Evolutionary conservation across 768 basidiomycete genomes (phyloP), one percentile per base, ranked within the genome.

Genomic region (Kwoniella newhampshirensis): DNA sequence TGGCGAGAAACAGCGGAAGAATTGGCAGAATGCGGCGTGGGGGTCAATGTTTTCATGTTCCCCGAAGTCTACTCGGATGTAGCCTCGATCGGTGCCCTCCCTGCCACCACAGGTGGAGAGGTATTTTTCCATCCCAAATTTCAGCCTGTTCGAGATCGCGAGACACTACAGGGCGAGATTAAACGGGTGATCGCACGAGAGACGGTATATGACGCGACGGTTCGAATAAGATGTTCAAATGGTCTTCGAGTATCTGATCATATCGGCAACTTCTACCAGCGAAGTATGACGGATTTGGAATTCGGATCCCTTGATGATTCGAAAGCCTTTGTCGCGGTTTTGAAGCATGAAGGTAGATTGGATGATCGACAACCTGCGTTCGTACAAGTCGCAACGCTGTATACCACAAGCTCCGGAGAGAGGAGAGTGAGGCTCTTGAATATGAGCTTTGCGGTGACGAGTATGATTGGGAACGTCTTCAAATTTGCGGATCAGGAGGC

Each of bases 71-170:
- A 84, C 61, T 85, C 90, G 66, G 96, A 98, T 76, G 78, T 97
- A 2, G 94, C 86, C 4, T 89, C 88, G 4, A 84, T 99, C 86
- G 88, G 87, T 40, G 76, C 81, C 3, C 81, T 92, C 5, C 73
- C 87, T 0, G 85, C 85, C 0, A 72, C 84, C 11, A 91, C 90
- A 6, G 96, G 96, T 13, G 96, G 96, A 18, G 90, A 92, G 55
- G 67, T 94, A 1, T 93, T 87, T 77, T 94, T 87, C 79, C 88
- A 93, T 68, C 96, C 94, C 8, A 83, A 89, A n/a, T 99, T 91
- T 73, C 82, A 86, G 50, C 81, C 83, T 2, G 73, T 76, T 6
- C 82, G 87, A 46, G 91, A 96, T 71, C 81, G 81, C 7, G 67
- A 79, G 7, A 78, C 84, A 4, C 67, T 99, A 12, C 77, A 81